Conservation (phyloP, 306 rosid genomes). For the Bauhinia variegata region DNA sequence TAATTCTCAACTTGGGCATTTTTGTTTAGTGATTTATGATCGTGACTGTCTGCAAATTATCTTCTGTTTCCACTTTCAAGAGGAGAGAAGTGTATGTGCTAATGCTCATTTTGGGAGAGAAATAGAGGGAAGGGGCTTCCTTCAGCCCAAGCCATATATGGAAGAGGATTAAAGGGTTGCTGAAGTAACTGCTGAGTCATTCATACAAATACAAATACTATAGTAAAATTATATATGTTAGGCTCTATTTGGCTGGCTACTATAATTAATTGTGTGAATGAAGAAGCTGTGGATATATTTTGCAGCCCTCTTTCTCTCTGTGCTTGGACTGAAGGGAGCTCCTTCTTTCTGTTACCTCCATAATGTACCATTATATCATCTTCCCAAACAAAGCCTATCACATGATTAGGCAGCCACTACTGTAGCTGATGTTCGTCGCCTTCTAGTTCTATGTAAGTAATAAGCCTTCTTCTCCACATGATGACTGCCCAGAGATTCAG, state of each 20-base stretch:
- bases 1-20: neutral
- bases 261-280: conserved; percentile 41
- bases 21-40: neutral
- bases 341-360: conserved; percentile 48
- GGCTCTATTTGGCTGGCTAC: conserved; percentile 16
- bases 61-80: neutral
- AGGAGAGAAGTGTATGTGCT: neutral
- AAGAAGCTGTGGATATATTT: conserved; percentile 41
- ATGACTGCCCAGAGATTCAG: conserved; percentile 15
- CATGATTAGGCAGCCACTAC: neutral
- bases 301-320: conserved; percentile 39
- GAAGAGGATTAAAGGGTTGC: conserved; percentile 31
- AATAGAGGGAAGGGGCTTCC: conserved; percentile 50
- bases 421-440: conserved; percentile 33
- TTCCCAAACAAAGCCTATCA: neutral
- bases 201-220: conserved; percentile 13
- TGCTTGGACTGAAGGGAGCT: conserved; percentile 60
- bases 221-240: conserved; percentile 10
- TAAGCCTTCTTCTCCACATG: conserved; percentile 4
- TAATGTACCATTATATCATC: too few relatives aligned
- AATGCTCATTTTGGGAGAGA: conserved; percentile 20
- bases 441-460: conserved; percentile 28
- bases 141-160: conserved; percentile 42
- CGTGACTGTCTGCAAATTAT: neutral
- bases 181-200: conserved; percentile 38